phyloP scores from a whole-genome alignment of 169 alveolate genomes.

The Cryptosporidium bovis region DNA sequence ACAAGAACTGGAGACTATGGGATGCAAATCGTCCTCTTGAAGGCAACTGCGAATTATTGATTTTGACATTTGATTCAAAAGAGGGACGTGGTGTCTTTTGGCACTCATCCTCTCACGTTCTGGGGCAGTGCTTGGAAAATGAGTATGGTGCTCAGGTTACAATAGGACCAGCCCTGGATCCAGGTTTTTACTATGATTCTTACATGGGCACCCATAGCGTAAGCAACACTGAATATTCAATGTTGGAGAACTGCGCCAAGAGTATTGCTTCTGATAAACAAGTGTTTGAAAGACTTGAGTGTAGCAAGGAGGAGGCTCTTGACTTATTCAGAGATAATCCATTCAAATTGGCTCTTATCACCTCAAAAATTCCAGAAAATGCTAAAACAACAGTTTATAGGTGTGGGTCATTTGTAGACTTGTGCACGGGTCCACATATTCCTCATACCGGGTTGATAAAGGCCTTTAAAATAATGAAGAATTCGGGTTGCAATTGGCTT shows the following conservation, averaged over 20 bases:
- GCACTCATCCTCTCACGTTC: constrained; percentile 98
- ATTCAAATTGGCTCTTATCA: constrained; percentile 95
- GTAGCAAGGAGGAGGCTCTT: constrained; percentile 96
- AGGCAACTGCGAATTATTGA: constrained; percentile 93
- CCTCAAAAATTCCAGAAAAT: constrained; percentile 94
- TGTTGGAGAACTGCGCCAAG: constrained; percentile 81
- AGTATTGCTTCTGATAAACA: constrained; percentile 88
- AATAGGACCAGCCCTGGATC: constrained; percentile 90
- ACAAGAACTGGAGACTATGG: constrained; percentile 87
- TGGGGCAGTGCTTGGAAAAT: constrained; percentile 91
- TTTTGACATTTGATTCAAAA: constrained; percentile 91
- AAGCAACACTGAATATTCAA: constrained; percentile 36
- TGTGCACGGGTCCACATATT: constrained; percentile 99
- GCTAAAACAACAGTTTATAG: constrained; percentile 95
- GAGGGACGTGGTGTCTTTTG: constrained; percentile 96
- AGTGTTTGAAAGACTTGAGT: constrained; percentile 92
- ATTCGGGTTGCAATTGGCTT: constrained; percentile 99
- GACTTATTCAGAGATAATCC: constrained; percentile 96
- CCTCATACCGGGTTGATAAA: constrained; percentile 94
- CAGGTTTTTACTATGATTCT: constrained; percentile 98
- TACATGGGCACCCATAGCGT: constrained; percentile 89
- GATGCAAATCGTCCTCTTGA: constrained; percentile 96
- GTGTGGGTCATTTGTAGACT: constrained; percentile 97
- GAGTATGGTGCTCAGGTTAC: constrained; percentile 96
- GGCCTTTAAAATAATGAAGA: constrained; percentile 94